These are phyloP conservation scores for Phlebiopsis gigantea DNA, from an alignment of 768 basidiomycete genomes.

Conservation along the genomic window DNA sequence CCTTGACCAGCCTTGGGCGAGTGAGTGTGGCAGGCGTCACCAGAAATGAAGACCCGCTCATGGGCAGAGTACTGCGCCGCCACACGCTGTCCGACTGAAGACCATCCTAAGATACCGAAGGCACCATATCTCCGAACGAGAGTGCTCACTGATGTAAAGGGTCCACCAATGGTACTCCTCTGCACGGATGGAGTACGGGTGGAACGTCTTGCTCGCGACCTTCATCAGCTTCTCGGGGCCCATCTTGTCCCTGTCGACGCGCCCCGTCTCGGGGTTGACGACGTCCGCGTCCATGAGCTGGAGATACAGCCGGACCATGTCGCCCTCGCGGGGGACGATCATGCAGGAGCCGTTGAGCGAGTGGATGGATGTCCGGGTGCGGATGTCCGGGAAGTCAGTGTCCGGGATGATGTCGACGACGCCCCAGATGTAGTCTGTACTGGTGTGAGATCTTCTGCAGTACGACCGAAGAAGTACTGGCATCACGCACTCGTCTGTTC, in stretches of 20 bases:
- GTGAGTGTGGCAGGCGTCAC: conserved; percentile 48
- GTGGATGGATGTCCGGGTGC: conserved; percentile 43
- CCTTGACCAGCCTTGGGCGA: conserved; percentile 46
- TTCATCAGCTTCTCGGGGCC: conserved; percentile 35
- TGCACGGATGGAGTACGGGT: conserved; percentile 31
- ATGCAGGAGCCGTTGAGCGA: conserved; percentile 46
- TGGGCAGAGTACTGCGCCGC: conserved; percentile 43
- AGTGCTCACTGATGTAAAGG: conserved; percentile 37
- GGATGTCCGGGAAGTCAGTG: conserved; percentile 51
- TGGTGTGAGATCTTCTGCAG: neutral
- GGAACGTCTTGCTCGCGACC: conserved; percentile 35
- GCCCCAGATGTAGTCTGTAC: conserved; percentile 74
- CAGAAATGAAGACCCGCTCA: conserved; percentile 51
- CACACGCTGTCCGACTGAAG: conserved; percentile 50
- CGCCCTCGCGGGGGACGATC: conserved; percentile 46
- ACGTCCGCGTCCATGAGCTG: conserved; percentile 40
- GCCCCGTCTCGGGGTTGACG: conserved; percentile 31
- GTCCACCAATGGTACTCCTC: conserved; percentile 44
- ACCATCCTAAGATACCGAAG: neutral
- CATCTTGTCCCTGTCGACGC: conserved; percentile 35
- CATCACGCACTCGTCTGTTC: conserved; percentile 45
- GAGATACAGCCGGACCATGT: conserved; percentile 45
- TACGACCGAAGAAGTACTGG: too few relatives aligned
- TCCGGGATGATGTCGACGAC: conserved; percentile 56
- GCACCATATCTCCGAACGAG: neutral